A percentile compares a stretch with the other conserved stretches of the same genome.
These are phyloP conservation scores for Schizosaccharomyces osmophilus DNA, from an alignment of 805 yeast genomes.

Conservation along the genomic window DNA sequence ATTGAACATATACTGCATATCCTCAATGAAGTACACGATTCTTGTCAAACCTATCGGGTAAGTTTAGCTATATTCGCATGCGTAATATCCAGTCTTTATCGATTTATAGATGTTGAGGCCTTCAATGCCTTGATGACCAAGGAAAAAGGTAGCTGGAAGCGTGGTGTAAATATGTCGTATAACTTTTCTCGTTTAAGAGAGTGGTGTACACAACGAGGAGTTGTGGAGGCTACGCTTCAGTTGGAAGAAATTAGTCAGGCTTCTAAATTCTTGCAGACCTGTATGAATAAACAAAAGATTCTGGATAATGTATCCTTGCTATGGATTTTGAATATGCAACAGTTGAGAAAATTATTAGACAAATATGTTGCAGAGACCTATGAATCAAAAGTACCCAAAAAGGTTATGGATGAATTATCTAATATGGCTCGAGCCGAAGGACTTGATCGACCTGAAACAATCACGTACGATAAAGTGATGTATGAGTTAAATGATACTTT, in stretches of 20 bases:
- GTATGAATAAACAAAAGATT: slow-evolving; percentile 54
- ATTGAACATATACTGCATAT: not conserved
- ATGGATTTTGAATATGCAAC: not conserved
- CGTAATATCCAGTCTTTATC: slow-evolving; percentile 21
- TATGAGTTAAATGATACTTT: not conserved
- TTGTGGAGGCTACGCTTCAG: slow-evolving; percentile 65
- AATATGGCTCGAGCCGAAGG: not conserved
- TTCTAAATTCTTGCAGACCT: slow-evolving; percentile 72
- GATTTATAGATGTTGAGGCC: slow-evolving; percentile 74
- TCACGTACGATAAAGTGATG: not conserved
- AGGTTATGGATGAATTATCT: not conserved
- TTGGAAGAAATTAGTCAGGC: slow-evolving; percentile 76
- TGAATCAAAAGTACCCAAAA: not conserved
- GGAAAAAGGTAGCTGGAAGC: slow-evolving; percentile 89
- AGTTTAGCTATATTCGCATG: not conserved
- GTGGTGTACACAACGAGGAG: slow-evolving; percentile 89
- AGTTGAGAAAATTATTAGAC: not conserved
- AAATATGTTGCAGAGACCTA: not conserved
- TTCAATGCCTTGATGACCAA: slow-evolving; percentile 90
- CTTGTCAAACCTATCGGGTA: not conserved
- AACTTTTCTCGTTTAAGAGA: slow-evolving; percentile 91
- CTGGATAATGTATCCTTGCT: not conserved
- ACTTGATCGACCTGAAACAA: not conserved
- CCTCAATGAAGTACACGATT: not conserved
- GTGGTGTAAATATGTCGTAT: slow-evolving; percentile 88